Percentiles rank a stretch among this genome's conserved stretches.
Conservation (phyloP, 2,329 filamentous ascomycete genomes). For the Polytolypa hystricis region DNA sequence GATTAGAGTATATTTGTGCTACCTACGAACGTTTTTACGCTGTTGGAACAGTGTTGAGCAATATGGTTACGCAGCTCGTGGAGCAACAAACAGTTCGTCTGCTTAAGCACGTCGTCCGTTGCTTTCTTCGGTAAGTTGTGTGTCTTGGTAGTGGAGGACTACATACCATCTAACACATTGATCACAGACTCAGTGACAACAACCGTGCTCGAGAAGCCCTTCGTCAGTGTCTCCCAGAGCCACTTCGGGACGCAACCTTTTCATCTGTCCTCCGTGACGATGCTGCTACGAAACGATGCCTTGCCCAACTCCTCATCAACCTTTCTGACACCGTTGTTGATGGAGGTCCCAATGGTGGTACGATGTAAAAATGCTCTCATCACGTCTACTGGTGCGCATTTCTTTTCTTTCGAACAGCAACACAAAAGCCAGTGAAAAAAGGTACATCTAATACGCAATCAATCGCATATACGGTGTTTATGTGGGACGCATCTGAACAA, state of each 20-base stretch:
- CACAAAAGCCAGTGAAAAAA: too few species aligned
- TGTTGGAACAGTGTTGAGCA: conserved; percentile 91
- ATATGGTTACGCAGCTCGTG: conserved; percentile 96
- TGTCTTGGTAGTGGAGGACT: conserved; percentile 2
- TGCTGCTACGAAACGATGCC: conserved; percentile 91
- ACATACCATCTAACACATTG: conserved; percentile 5
- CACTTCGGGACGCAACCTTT: conserved; percentile 96
- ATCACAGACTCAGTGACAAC: conserved; percentile 75
- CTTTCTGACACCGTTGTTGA: conserved; percentile 77
- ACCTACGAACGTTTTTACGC: conserved; percentile 98
- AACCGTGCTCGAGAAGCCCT: conserved; percentile 89
- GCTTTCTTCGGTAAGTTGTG: conserved; percentile 73
- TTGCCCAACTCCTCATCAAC: conserved; percentile 94
- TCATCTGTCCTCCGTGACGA: conserved; percentile 93
- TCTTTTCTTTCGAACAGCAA: too few species aligned
- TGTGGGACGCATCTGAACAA: too few species aligned
- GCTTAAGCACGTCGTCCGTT: conserved; percentile 93
- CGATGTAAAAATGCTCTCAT: conserved; percentile 23
- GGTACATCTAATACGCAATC: too few species aligned
- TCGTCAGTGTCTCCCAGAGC: conserved; percentile 90
- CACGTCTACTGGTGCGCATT: background rate
- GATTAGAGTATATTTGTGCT: conserved; percentile 94
- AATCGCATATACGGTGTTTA: too few species aligned
- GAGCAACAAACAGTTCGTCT: conserved; percentile 94
- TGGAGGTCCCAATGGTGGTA: conserved; percentile 24